phyloP scores from a whole-genome alignment of 2,329 filamentous ascomycete genomes.

The Ceratocystis papillata region DNA sequence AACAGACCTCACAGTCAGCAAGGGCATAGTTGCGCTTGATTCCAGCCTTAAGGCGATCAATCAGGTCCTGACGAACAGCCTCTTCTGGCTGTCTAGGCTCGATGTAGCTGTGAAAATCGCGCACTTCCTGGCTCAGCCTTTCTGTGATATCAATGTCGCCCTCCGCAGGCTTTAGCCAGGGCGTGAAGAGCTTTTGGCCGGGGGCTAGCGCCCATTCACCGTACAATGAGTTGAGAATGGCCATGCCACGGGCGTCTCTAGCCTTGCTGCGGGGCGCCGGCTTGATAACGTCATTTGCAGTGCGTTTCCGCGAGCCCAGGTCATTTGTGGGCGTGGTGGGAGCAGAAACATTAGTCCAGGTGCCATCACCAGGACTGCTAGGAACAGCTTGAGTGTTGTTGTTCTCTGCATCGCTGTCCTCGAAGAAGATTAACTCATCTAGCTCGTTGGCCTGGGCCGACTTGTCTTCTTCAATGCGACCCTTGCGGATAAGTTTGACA shows the following conservation, averaged over 20 bases:
- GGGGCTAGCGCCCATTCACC: conserved; percentile 41
- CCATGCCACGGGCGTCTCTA: conserved; percentile 30
- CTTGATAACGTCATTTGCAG: conserved; percentile 56
- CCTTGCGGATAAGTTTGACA: conserved; percentile 83
- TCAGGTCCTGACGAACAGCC: conserved; percentile 58
- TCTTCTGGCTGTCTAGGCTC: conserved; percentile 68
- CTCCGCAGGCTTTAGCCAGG: conserved; percentile 43
- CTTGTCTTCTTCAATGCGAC: conserved; percentile 53
- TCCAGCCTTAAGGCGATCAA: conserved; percentile 53
- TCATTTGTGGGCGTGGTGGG: conserved; percentile 27
- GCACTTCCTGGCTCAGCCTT: conserved; percentile 70
- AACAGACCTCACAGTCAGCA: conserved; percentile 51
- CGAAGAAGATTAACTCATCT: conserved; percentile 86
- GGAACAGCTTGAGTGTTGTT: conserved; percentile 26
- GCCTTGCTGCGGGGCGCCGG: conserved; percentile 43
- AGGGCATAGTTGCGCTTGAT: conserved; percentile 47
- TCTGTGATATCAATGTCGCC: conserved; percentile 7
- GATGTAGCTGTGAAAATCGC: conserved; percentile 80
- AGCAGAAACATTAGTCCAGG: conserved; percentile 21
- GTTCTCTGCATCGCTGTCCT: conserved; percentile 49
- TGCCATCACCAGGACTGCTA: conserved; percentile 18
- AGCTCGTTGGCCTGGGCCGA: conserved; percentile 45
- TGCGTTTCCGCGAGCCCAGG: conserved; percentile 64
- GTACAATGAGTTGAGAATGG: conserved; percentile 41
- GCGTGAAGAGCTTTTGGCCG: conserved; percentile 31